Base-by-base conservation (phyloP, 306 rosid species). In the Lathyrus sativus region DNA sequence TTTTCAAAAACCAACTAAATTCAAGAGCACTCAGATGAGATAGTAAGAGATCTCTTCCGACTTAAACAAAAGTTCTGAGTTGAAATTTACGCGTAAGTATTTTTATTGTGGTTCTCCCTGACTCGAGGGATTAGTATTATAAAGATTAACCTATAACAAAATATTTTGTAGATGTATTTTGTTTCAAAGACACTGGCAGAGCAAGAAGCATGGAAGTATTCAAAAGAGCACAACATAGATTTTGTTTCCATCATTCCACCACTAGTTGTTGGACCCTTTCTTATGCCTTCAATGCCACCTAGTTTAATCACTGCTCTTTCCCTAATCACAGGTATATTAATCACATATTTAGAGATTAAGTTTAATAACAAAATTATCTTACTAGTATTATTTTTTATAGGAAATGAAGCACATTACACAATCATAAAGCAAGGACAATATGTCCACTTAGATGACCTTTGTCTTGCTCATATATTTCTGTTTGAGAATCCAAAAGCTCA, bases 181-280 rank as follows among this genome's bases (percentile, higher is more conserved):
- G 85, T 79, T 13, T 88, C 96, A n/a, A 90, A 90, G 78, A 88
- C 96, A 0, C 15, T 86, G 11, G 96, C 96, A 0, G 95, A 90
- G 74, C 83, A 86, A 76, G 91, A 81, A 14, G 96, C 95, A 0
- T 86, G 95, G 96, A 74, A 90, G 37, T 90, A 59, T 67, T 95
- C 95, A 1, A 75, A 81, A 38, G 67, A 90, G 37, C 67, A 84
- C 37, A 82, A 84, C 37, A 39, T 90, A 29, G 88, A 84, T 54
- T 87, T 87, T 53, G 56, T 85, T 28, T 70, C 88, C 12, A 57
- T 85, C 1, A 84, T 90, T 57, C 96, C 96, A 39, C 71, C 89
- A 9, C 87, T 90, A 9, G 91, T 90, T 0, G 81, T 87, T 70
- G 91, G 96, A 1, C 82, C 91, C 33, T 90, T 90, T 63, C 77